Percentiles rank a stretch among this genome's conserved stretches.
phyloP scores from a whole-genome alignment of 2,329 filamentous ascomycete species.

The Juglanconis sp. region DNA sequence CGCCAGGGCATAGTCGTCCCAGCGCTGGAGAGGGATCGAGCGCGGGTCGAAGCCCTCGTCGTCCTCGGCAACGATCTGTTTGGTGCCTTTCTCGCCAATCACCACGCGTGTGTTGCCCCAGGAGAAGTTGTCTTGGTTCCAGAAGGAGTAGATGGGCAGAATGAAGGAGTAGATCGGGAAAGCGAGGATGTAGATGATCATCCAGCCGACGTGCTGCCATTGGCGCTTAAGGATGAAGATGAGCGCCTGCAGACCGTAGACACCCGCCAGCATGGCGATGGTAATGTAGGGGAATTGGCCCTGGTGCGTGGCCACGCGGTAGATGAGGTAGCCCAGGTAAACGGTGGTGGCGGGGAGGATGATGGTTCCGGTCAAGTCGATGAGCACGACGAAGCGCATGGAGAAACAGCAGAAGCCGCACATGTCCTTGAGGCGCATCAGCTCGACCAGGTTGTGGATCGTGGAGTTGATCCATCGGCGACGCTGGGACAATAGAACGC shows the following conservation, averaged over 20 bases:
- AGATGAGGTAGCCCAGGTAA: conserved; percentile 86
- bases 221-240: conserved; percentile 97
- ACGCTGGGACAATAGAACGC: conserved; percentile 91
- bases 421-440: conserved; percentile 87
- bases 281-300: conserved; percentile 85
- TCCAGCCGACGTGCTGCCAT: conserved; percentile 99
- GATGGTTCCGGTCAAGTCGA: conserved; percentile 89
- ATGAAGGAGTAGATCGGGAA: conserved; percentile 92
- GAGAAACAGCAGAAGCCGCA: conserved; percentile 99
- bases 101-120: conserved; percentile 99
- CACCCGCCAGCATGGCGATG: conserved; percentile 80
- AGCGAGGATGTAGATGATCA: conserved; percentile 97
- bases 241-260: conserved; percentile 92
- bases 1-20: conserved; percentile 88
- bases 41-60: conserved; percentile 86
- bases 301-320: conserved; percentile 63
- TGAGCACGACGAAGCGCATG: conserved; percentile 94
- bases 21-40: conserved; percentile 88
- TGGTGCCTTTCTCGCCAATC: conserved; percentile 87
- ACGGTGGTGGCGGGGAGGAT: conserved; percentile 85
- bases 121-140: conserved; percentile 98
- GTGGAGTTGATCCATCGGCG: conserved; percentile 99
- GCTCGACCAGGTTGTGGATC: conserved; percentile 89
- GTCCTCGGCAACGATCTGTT: conserved; percentile 84
- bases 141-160: conserved; percentile 95